A percentile compares a stretch with the other conserved stretches of the same genome.
These are phyloP conservation scores for Citrus reticulata DNA, from an alignment of 345 rosid species.

Conservation along the genomic window DNA sequence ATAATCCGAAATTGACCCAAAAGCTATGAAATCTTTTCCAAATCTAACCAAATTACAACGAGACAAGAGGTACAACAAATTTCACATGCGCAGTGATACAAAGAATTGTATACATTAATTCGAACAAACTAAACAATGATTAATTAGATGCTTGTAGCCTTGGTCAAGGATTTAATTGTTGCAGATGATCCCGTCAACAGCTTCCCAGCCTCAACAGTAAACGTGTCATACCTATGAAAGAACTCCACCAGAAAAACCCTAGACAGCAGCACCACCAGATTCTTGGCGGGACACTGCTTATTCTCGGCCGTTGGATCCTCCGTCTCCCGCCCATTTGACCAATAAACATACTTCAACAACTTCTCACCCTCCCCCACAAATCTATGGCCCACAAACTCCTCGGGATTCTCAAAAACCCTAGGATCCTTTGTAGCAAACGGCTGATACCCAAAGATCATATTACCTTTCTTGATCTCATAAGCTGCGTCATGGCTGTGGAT, in stretches of 20 bases:
- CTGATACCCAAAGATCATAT: slow-evolving; percentile 51
- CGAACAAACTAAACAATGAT: neutral
- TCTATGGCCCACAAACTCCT: slow-evolving; percentile 37
- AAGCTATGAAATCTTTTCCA: no score
- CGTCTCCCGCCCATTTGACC: slow-evolving; percentile 51
- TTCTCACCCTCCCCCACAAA: slow-evolving; percentile 41
- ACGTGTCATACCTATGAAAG: slow-evolving; percentile 51
- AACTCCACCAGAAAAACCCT: slow-evolving; percentile 44
- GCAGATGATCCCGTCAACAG: slow-evolving; percentile 19
- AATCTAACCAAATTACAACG: neutral
- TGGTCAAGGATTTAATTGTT: slow-evolving; percentile 41
- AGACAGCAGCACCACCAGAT: slow-evolving; percentile 39
- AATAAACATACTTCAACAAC: slow-evolving; percentile 42
- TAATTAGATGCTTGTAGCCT: slow-evolving; percentile 12
- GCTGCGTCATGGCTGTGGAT: slow-evolving; percentile 42
- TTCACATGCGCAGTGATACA: neutral
- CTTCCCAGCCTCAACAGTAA: slow-evolving; percentile 18
- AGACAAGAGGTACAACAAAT: neutral
- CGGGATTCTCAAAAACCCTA: slow-evolving; percentile 31
- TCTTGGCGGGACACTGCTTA: slow-evolving; percentile 54
- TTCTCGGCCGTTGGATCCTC: slow-evolving; percentile 35
- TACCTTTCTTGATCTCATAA: slow-evolving; percentile 43
- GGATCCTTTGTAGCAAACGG: slow-evolving; percentile 46
- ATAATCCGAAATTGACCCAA: no score
- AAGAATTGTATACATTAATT: neutral